phyloP scores from a whole-genome alignment of 2,329 filamentous ascomycete genomes.

The Fusarium sp. region DNA sequence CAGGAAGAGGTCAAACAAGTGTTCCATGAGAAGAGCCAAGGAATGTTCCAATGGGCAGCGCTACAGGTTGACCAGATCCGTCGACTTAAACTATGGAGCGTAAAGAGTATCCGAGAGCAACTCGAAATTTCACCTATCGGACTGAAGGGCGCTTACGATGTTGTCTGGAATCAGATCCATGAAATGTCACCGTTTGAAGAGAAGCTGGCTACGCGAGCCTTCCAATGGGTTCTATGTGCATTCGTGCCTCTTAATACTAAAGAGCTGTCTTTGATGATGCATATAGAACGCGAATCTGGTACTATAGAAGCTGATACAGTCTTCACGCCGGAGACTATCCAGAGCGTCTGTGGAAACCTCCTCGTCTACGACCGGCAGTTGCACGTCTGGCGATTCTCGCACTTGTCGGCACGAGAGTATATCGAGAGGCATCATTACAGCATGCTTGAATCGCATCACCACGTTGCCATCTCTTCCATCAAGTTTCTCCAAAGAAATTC shows the following conservation, averaged over 20 bases:
- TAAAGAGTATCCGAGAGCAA: fast-evolving
- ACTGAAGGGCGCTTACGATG: fast-evolving
- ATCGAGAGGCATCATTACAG: too few species aligned
- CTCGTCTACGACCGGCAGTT: too few species aligned
- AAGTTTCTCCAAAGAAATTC: too few species aligned
- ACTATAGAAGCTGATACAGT: too few species aligned
- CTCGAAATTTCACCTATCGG: fast-evolving
- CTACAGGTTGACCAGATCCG: fast-evolving
- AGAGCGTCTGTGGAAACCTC: too few species aligned
- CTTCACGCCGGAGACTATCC: too few species aligned
- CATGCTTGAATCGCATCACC: too few species aligned
- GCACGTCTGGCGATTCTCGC: too few species aligned
- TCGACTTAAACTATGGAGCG: fast-evolving
- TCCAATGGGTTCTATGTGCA: fast-evolving
- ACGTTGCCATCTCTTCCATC: too few species aligned
- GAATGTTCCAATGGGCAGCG: background rate
- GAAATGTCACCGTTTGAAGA: fast-evolving
- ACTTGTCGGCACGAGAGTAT: too few species aligned
- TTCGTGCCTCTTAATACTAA: fast-evolving
- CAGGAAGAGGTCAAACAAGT: fast-evolving
- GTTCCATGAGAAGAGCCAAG: fast-evolving
- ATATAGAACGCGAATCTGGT: fast-evolving
- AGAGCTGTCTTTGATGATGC: fast-evolving
- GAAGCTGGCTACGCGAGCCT: fast-evolving
- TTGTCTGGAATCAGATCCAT: background rate